Conservation (phyloP, 176 grass and related monocot species). For the Bothriochloa decipiens region DNA sequence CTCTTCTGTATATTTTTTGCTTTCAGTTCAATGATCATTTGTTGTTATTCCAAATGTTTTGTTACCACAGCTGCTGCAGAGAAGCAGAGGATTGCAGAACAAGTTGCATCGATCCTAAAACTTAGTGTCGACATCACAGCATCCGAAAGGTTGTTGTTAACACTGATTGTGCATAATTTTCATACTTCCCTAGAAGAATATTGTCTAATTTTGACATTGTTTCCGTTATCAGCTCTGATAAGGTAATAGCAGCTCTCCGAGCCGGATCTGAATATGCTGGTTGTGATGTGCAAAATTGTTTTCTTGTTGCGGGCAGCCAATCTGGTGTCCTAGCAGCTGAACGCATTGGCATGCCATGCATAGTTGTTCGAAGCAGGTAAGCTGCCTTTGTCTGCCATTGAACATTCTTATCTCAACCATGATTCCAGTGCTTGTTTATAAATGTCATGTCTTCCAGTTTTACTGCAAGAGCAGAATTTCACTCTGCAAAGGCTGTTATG, state of each 20-base stretch:
- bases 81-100: conserved; percentile 82
- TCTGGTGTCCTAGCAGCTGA: conserved; percentile 63
- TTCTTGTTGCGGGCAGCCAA: conserved; percentile 73
- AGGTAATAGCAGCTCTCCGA: conserved; percentile 62
- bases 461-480: conserved; percentile 80
- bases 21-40: background rate
- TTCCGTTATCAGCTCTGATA: conserved; percentile 57
- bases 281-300: conserved; percentile 56
- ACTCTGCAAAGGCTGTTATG: conserved; percentile 69
- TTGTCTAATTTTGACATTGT: conserved; percentile 31
- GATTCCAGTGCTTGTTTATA: conserved; percentile 1
- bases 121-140: conserved; percentile 67
- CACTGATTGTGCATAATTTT: conserved; percentile 6
- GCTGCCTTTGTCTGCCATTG: background rate
- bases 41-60: background rate
- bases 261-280: conserved; percentile 66
- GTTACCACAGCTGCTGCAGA: conserved; percentile 65
- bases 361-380: conserved; percentile 79
- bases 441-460: conserved; percentile 39
- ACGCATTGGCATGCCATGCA: conserved; percentile 73
- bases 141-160: conserved; percentile 52
- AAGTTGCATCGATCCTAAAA: conserved; percentile 85
- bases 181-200: conserved; percentile 1
- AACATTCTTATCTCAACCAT: background rate
- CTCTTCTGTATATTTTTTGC: background rate